Conservation (phyloP, 148 eudicot genomes). For the Rhododendron kiyosumense region DNA sequence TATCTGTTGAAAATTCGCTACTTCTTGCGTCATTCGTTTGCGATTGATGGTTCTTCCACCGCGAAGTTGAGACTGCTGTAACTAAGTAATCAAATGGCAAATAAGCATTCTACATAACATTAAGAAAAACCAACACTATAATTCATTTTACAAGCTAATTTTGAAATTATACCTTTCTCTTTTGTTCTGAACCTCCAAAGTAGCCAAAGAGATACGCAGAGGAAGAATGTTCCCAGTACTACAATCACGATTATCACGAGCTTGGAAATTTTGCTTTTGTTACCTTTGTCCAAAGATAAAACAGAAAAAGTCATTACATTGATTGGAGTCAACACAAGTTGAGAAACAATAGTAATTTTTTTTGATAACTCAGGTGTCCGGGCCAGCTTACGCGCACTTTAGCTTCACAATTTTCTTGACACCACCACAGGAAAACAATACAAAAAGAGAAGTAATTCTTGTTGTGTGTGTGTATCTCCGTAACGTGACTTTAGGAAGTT, state of each 20-base stretch:
- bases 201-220: slow-evolving; percentile 25
- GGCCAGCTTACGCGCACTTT: neutral
- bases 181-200: slow-evolving; percentile 24
- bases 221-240: slow-evolving; percentile 16
- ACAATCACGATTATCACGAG: slow-evolving; percentile 23
- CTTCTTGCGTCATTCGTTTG: slow-evolving; percentile 16
- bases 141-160: neutral
- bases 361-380: neutral
- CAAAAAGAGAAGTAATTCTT: no score
- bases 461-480: no score
- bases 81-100: neutral
- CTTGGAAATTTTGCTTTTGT: slow-evolving; percentile 10
- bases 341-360: neutral
- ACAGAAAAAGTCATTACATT: neutral
- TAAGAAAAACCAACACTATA: neutral
- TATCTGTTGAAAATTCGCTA: slow-evolving; percentile 24
- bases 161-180: slow-evolving; percentile 26
- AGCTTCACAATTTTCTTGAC: neutral
- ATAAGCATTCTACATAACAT: neutral
- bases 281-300: slow-evolving; percentile 17
- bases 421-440: neutral
- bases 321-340: neutral
- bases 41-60: slow-evolving; percentile 12
- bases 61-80: neutral
- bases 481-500: neutral